A percentile compares a stretch with the other conserved stretches of the same genome.
These are phyloP conservation scores for Exutisphaerella laricina DNA, from an alignment of 2,329 filamentous ascomycete species.

Conservation along the genomic window DNA sequence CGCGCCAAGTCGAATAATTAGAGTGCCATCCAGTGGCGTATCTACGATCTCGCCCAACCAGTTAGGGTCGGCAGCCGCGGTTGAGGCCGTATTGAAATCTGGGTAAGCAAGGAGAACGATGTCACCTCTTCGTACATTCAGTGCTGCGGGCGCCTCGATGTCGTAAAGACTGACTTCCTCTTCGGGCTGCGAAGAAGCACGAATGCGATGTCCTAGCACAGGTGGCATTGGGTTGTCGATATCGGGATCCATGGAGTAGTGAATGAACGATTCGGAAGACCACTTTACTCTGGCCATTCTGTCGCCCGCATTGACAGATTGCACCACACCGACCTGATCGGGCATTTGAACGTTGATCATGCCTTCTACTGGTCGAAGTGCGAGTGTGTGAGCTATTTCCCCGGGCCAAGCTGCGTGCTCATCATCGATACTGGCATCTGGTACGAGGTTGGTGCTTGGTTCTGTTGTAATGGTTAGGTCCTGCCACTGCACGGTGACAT, in stretches of 20 bases:
- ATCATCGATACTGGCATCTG: conserved; percentile 49
- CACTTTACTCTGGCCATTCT: conserved; percentile 53
- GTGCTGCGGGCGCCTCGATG: conserved; percentile 45
- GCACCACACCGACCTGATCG: conserved; percentile 51
- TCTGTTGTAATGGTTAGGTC: conserved; percentile 49
- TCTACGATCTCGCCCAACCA: conserved; percentile 56
- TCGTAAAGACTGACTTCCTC: conserved; percentile 57
- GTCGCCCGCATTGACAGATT: conserved; percentile 51
- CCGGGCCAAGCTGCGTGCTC: conserved; percentile 54
- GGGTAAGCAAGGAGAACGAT: conserved; percentile 43
- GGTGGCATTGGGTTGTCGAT: conserved; percentile 36
- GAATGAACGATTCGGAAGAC: conserved; percentile 49
- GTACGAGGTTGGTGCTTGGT: conserved; percentile 42
- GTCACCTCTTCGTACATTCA: conserved; percentile 48
- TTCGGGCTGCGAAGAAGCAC: conserved; percentile 14
- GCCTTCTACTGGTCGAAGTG: conserved; percentile 15
- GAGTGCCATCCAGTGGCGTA: conserved; percentile 47
- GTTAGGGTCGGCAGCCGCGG: conserved; percentile 27
- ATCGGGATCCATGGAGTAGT: conserved; percentile 50
- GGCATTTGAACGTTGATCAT: conserved; percentile 31
- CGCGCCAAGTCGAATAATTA: conserved; percentile 51
- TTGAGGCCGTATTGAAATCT: conserved; percentile 2
- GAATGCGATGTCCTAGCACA: conserved; percentile 20
- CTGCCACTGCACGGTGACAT: conserved; percentile 55
- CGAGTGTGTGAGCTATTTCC: conserved; percentile 39